A percentile compares a stretch with the other conserved stretches of the same genome.
Evolutionary conservation across 345 rosid species (phyloP).

Genomic region (Sisymbrium irio): DNA sequence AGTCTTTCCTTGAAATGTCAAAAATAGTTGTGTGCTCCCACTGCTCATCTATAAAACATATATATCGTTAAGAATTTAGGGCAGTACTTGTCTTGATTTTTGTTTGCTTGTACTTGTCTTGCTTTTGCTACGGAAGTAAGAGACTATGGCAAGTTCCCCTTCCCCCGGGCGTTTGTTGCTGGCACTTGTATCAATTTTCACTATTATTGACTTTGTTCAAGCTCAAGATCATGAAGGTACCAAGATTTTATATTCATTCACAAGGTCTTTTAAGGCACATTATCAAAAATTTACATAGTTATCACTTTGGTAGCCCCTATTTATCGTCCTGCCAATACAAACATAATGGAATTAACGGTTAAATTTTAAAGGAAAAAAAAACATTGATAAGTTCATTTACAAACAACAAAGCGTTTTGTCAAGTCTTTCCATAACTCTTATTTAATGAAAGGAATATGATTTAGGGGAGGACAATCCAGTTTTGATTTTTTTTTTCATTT

Average conservation of each 20-base stretch:
- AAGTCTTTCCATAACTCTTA: too few species aligned
- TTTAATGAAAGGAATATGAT: too few species aligned
- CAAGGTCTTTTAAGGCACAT: too few species aligned
- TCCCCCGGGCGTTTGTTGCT: neutral
- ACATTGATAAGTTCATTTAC: neutral
- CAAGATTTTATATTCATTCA: neutral
- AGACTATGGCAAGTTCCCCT: constrained; percentile 1
- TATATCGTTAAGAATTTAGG: neutral
- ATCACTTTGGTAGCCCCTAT: neutral
- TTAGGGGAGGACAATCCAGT: too few species aligned
- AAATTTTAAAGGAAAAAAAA: neutral
- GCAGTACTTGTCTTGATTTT: neutral
- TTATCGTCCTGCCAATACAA: neutral
- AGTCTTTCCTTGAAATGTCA: neutral
- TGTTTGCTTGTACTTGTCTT: neutral
- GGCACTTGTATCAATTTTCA: neutral
- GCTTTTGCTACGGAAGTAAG: neutral
- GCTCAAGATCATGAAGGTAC: constrained; percentile 39
- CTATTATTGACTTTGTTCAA: neutral
- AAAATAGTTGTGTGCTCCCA: neutral
- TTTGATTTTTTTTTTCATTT: too few species aligned
- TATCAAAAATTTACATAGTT: too few species aligned
- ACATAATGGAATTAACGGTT: neutral
- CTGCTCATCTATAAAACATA: neutral
- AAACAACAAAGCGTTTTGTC: neutral